Evolutionary conservation across 176 grass and related monocot genomes (phyloP), one percentile per base, ranked within the genome.

Genomic region (Hsuehochloa calcarea): DNA sequence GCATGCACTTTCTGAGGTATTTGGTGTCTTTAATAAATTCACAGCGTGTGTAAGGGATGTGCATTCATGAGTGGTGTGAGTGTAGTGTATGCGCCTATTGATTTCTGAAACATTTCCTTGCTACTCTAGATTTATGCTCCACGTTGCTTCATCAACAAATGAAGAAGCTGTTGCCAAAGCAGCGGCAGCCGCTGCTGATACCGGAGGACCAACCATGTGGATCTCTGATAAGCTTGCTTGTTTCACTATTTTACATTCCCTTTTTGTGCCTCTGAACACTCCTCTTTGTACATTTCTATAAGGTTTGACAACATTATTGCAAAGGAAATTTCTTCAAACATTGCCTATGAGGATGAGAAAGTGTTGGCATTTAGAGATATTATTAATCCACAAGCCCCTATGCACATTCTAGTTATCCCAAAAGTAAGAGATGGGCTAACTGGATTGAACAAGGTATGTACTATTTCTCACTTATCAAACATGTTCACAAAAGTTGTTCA

Each of bases 251-350:
- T 23, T 25, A 50, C 65, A 39, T 55, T n/a, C 29, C 56, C 35
- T 72, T 75, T 11, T 29, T n/a, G n/a, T n/a, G 40, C 39, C 58
- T 44, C 41, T 78, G 67, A 80, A 80, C 54, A 27, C 59, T 82
- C 44, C 25, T 27, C 11, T 41, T 8, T 74, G 87, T 16, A 68
- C 29, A 35, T 77, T 29, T 62, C 76, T n/a, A n/a, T n/a, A n/a
- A 98, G 89, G 90, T 98, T 93, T 81, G 95, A 98, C 89, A 95
- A 98, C 87, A 98, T 98, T 37, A 98, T 98, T 70, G 79, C 95
- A 59, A 98, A 90, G 87, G 93, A 95, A 81, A 98, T 95, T 75
- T 87, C 93, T 76, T 91, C 91, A 49, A 86, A 68, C 50, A 78
- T 98, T 59, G 80, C 95, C 39, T 98, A 87, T 41, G 95, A 98